Evolutionary conservation across 1,284 basidiomycete genomes (phyloP), one percentile per base, ranked within the genome.

Genomic region (Ustilago nuda): DNA sequence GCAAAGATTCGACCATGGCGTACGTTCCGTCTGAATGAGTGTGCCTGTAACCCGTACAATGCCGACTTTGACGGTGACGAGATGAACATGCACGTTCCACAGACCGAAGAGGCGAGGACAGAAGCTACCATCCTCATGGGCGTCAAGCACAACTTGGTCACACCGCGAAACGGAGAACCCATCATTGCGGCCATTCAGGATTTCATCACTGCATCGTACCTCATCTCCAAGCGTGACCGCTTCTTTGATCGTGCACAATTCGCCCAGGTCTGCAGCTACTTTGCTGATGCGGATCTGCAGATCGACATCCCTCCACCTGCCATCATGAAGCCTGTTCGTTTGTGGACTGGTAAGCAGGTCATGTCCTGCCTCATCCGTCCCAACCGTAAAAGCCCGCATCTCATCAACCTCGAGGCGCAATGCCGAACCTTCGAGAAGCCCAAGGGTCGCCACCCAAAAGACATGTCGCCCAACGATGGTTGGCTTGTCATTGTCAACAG

Each of bases 1-100:
- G 96, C 91, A 66, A 96, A 96, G 89, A 91, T 99, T 64, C 89
- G 97, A 36, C 97, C 97, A 41, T 99, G 97, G 97, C 73, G 96
- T 78, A 95, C 97, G 1, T 98, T 99, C 88, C 91, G 97, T 55
- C 88, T 99, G 66, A 99, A 99, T 86, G 97, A 99, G 86, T 99
- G 97, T 90, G 97, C 97, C 9, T 99, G 97, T 87, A 96, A 94
- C 59, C 97, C 97, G 2, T 99, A 99, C 88, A 98, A 98, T 85
- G 97, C 97, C 61, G 97, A 99, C 88, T 99, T 99, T 83, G 97
- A 99, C 85, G 97, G 97, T 75, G 97, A 99, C 86, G 97, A 99
- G 87, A 99, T 99, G 97, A 99, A 99, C 87, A 89, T 99, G 79
- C 85, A 99, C 87, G 94, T 99, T 2, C 97, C 97, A 0, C 97